These are phyloP conservation scores for Coniferiporia weirii DNA, from an alignment of 1,284 basidiomycete species.

Conservation along the genomic window DNA sequence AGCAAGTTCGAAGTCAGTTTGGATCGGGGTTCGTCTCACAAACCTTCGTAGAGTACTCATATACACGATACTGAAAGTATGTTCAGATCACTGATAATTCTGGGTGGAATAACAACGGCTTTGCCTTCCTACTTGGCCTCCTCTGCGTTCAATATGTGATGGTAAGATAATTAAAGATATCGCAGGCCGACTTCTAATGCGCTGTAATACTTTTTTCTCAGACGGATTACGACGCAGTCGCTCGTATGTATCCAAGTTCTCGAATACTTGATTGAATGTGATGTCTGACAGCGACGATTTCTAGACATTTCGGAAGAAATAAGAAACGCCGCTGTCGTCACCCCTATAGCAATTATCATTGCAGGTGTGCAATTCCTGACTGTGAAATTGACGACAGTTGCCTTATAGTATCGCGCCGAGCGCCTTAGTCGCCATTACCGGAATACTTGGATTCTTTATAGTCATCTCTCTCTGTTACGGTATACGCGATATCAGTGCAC, in stretches of 20 bases:
- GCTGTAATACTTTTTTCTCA: background rate
- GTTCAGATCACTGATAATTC: constrained; percentile 21
- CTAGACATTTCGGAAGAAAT: constrained; percentile 21
- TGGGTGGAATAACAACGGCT: constrained; percentile 21
- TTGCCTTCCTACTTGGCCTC: constrained; percentile 21
- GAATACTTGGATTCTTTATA: constrained; percentile 9
- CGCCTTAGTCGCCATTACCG: constrained; percentile 1
- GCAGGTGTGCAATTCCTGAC: constrained; percentile 6
- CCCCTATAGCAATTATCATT: constrained; percentile 20
- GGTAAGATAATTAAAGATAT: constrained; percentile 9
- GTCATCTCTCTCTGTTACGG: constrained; percentile 21
- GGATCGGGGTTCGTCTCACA: constrained; percentile 15
- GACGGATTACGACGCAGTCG: constrained; percentile 23
- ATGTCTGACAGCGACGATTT: background rate
- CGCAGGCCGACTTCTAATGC: background rate
- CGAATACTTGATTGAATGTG: too few species aligned
- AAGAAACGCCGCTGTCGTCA: constrained; percentile 20
- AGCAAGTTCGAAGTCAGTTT: constrained; percentile 17
- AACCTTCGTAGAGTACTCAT: background rate
- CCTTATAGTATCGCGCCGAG: constrained; percentile 7
- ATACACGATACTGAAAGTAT: background rate
- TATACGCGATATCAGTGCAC: constrained; percentile 18
- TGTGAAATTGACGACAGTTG: constrained; percentile 11
- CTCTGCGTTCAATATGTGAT: constrained; percentile 23
- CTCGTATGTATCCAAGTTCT: constrained; percentile 15